These are phyloP conservation scores for Thinopyrum elongatum DNA, from an alignment of 176 grass and related monocot genomes.

Conservation along the genomic window DNA sequence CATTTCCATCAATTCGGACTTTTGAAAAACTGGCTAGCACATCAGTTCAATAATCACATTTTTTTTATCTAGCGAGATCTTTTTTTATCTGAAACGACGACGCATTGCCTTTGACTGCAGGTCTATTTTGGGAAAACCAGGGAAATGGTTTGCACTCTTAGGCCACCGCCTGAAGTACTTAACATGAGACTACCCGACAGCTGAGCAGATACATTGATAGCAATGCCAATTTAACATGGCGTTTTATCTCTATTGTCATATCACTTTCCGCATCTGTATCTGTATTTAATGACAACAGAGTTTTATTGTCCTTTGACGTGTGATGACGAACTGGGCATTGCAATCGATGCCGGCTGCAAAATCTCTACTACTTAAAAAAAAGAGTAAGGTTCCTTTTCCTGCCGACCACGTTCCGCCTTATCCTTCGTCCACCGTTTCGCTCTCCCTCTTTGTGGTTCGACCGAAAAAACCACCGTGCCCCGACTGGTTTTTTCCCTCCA, in stretches of 20 bases:
- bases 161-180: conserved; percentile 73
- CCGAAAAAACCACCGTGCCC: too few species aligned
- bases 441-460: too few species aligned
- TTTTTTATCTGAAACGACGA: neutral
- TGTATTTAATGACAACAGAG: conserved; percentile 17
- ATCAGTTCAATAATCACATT: too few species aligned
- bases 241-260: conserved; percentile 8
- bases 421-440: too few species aligned
- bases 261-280: conserved; percentile 10
- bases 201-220: conserved; percentile 42
- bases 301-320: neutral
- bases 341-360: too few species aligned
- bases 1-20: too few species aligned
- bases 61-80: neutral
- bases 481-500: too few species aligned
- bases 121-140: conserved; percentile 98
- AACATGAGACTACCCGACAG: conserved; percentile 68
- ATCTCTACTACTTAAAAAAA: too few species aligned
- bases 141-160: conserved; percentile 89
- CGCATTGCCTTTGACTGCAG: conserved; percentile 30
- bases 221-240: conserved; percentile 23
- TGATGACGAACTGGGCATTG: neutral
- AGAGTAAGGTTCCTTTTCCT: too few species aligned
- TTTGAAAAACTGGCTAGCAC: too few species aligned
- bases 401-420: too few species aligned